Percentiles rank a stretch among this genome's conserved stretches.
Conservation (phyloP, 768 basidiomycete genomes). For the Leucocoprinus leucothites region DNA sequence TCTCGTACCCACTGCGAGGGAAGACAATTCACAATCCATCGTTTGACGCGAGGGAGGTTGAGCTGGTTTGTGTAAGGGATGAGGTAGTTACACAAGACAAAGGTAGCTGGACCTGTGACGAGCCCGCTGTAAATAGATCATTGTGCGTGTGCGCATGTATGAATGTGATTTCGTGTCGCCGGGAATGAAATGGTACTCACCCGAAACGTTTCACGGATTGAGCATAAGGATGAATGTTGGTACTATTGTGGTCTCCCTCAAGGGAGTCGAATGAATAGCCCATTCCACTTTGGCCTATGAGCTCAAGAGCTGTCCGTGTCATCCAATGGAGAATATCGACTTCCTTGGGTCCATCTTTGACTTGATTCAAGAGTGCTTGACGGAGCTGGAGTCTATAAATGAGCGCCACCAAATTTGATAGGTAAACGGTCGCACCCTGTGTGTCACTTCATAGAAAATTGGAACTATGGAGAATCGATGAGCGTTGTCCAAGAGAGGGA, state of each 20-base stretch:
- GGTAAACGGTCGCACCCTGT: conserved; percentile 20
- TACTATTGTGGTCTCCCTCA: conserved; percentile 20
- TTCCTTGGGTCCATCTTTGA: conserved; percentile 24
- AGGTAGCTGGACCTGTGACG: neutral
- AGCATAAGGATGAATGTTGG: conserved; percentile 25
- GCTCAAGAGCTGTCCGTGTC: conserved; percentile 42
- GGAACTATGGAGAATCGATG: conserved; percentile 24
- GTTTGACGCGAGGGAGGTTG: conserved; percentile 3
- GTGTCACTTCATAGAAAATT: conserved; percentile 30
- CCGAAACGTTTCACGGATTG: conserved; percentile 25
- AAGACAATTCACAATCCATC: conserved; percentile 5
- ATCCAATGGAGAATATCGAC: conserved; percentile 33
- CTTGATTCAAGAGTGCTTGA: conserved; percentile 18
- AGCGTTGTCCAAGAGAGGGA: neutral
- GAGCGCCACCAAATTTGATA: neutral
- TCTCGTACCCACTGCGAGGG: conserved; percentile 24
- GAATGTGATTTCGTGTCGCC: neutral
- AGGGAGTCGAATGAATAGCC: conserved; percentile 38
- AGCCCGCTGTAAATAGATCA: neutral
- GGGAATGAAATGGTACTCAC: conserved; percentile 19
- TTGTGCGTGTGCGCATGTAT: too few relatives aligned
- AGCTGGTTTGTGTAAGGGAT: neutral
- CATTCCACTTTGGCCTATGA: conserved; percentile 45
- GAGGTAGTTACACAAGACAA: neutral
- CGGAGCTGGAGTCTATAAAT: conserved; percentile 21